These are phyloP conservation scores for Fraxinus nigra DNA, from an alignment of 305 asterid species.

Conservation along the genomic window DNA sequence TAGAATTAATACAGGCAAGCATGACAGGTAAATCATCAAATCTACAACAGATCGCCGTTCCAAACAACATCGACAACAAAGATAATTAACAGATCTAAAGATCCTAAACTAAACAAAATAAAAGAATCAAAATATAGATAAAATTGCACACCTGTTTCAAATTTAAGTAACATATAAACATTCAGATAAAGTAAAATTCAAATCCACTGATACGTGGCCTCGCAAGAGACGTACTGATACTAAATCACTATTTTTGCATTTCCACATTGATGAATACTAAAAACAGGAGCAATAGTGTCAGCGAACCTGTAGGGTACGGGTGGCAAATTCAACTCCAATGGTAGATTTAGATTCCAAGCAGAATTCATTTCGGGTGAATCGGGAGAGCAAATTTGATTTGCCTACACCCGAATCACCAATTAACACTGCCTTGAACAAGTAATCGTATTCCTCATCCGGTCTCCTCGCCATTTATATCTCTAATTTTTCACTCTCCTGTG, in stretches of 20 bases:
- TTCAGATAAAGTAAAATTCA: neutral
- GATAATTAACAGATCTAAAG: slow-evolving; percentile 14
- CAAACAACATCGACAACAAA: neutral
- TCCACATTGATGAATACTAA: neutral
- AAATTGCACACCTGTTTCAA: neutral
- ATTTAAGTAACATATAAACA: neutral
- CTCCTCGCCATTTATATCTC: slow-evolving; percentile 51
- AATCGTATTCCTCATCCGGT: slow-evolving; percentile 66
- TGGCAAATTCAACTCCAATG: slow-evolving; percentile 73
- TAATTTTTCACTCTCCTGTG: neutral
- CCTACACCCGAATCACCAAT: slow-evolving; percentile 74
- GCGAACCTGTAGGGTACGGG: slow-evolving; percentile 60
- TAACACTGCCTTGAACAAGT: slow-evolving; percentile 56
- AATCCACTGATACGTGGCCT: neutral
- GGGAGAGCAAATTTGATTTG: slow-evolving; percentile 57
- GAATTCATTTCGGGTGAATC: slow-evolving; percentile 65
- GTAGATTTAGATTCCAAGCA: slow-evolving; percentile 70
- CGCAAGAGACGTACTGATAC: neutral
- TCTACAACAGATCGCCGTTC: neutral
- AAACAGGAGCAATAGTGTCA: neutral
- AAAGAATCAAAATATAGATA: neutral
- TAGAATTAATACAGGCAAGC: neutral
- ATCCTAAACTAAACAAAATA: neutral
- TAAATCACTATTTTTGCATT: neutral
- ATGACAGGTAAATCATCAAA: neutral